Evolutionary conservation across 306 rosid genomes (phyloP).

Genomic region (Fragaria iinumae): DNA sequence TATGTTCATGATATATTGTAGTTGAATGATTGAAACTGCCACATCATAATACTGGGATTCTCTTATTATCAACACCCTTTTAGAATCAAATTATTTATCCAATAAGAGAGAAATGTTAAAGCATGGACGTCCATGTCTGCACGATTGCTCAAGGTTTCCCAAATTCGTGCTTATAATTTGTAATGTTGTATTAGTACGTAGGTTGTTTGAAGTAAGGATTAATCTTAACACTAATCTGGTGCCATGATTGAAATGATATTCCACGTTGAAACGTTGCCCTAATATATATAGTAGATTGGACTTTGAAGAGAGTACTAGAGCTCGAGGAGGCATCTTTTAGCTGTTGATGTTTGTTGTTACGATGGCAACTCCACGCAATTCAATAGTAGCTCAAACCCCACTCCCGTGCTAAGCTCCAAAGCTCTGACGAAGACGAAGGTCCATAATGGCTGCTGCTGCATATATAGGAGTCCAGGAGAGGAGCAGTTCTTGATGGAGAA

Average conservation of each 20-base stretch:
- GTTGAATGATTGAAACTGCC: too few species aligned
- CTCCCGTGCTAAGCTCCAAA: neutral
- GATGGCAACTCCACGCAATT: neutral
- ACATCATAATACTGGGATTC: too few species aligned
- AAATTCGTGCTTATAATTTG: neutral
- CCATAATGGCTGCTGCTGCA: slow-evolving; percentile 8
- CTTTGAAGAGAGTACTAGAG: neutral
- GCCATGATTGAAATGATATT: neutral
- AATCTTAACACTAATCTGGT: neutral
- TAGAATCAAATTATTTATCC: too few species aligned
- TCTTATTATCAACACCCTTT: too few species aligned
- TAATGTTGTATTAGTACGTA: neutral
- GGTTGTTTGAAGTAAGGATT: neutral
- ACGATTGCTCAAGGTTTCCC: neutral
- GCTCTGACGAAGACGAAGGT: neutral
- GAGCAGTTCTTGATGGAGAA: neutral
- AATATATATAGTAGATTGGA: neutral
- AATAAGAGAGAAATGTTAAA: neutral
- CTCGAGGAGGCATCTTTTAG: neutral
- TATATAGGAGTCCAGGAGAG: too few species aligned
- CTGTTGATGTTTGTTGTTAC: neutral
- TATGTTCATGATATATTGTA: too few species aligned
- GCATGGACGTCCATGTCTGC: neutral
- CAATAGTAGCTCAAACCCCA: neutral
- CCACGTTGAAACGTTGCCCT: neutral